phyloP scores from a whole-genome alignment of 768 basidiomycete species.

The Phylloporus arenicola region DNA sequence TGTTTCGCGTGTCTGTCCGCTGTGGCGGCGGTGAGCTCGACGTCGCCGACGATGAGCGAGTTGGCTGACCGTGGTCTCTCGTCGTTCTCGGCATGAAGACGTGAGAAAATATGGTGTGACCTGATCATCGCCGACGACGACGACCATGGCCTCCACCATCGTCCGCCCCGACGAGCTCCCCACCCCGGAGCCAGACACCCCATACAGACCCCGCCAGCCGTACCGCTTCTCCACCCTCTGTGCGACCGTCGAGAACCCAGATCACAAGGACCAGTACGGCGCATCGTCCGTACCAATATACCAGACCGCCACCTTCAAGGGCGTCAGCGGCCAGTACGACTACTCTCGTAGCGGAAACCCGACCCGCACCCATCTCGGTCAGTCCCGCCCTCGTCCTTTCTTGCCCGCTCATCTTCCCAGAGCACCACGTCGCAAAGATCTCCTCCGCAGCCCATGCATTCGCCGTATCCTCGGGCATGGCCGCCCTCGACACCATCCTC shows the following conservation, averaged over 20 bases:
- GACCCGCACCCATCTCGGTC: conserved; percentile 90
- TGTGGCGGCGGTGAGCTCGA: conserved; percentile 12
- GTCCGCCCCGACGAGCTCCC: conserved; percentile 49
- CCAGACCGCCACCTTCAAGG: conserved; percentile 98
- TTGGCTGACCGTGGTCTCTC: conserved; percentile 31
- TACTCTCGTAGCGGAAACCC: conserved; percentile 96
- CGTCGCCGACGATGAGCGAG: background rate
- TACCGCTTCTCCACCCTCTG: conserved; percentile 89
- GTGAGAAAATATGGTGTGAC: conserved; percentile 18
- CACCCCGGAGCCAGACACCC: conserved; percentile 80
- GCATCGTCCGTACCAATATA: conserved; percentile 95
- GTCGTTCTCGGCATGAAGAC: conserved; percentile 23
- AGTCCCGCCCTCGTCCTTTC: conserved; percentile 15
- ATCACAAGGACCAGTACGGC: conserved; percentile 92
- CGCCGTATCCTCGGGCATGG: conserved; percentile 96
- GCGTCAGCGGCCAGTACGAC: conserved; percentile 83
- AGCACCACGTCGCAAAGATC: conserved; percentile 96
- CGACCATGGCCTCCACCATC: background rate
- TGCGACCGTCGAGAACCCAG: conserved; percentile 87
- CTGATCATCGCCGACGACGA: conserved; percentile 5
- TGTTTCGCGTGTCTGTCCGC: conserved; percentile 45
- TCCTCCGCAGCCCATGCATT: conserved; percentile 89
- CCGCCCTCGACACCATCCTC: conserved; percentile 91
- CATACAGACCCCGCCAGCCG: conserved; percentile 58
- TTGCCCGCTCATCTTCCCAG: conserved; percentile 36